Base-by-base conservation (phyloP, 1,139 yeast species). In the Geotrichum candidum region DNA sequence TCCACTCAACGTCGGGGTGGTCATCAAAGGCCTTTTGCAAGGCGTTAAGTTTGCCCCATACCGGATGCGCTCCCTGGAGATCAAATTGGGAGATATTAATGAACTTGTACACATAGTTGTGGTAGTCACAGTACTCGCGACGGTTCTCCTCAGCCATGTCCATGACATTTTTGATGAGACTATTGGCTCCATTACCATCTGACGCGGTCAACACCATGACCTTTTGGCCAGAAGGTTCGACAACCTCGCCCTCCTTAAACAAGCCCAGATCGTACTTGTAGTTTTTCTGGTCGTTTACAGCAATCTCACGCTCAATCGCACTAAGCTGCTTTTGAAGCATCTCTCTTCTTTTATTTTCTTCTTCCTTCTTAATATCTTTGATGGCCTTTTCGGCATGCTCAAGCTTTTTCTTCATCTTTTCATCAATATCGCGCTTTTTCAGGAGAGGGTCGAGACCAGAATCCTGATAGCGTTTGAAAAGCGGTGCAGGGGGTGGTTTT, bases 141-240 rank as follows among this genome's bases (percentile, higher is more conserved):
- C 77, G 68, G 63, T 74, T 74, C 51, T 64, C 58, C 52, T 68
- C 63, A 25, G 73, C 69, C 68, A 64, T 66, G 13, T 67, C 60
- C 25, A 69, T 61, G 13, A 69, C 61, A 53, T 70, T 68, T 9
- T 63, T 58, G 41, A 67, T 70, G 18, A 61, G 66, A n/a, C 64
- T 61, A 31, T 68, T 65, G 64, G 38, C 65, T 13, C 73, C 73
- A 13, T 65, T 67, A 48, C 70, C 68, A 54, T 73, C 76, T 35
- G 69, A 63, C 11, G 73, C 75, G 13, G 76, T 67, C 54, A 73
- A 59, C 18, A 73, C 53, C 29, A 72, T 67, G 25, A 73, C 68
- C 54, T 69, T 66, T 13, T 64, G 48, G 15, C 74, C 73, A 50
- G 62, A 29, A 6, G 64, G 64, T 46, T 62, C 62, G 23, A 46